phyloP scores from a whole-genome alignment of 2,329 filamentous ascomycete genomes.

The Pleoardoris graminearum region DNA sequence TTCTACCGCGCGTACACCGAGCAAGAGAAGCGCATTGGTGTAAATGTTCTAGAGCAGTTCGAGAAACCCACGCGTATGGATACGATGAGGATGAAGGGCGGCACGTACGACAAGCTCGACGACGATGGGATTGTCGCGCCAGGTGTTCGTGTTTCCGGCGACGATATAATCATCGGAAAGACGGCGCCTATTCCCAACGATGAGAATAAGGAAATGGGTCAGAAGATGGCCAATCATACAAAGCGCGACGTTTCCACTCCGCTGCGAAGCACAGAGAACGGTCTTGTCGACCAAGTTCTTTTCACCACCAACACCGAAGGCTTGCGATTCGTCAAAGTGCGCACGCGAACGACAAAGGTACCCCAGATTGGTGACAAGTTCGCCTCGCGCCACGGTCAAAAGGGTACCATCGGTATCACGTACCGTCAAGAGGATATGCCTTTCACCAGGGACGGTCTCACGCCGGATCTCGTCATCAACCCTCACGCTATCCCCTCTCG shows the following conservation, averaged over 20 bases:
- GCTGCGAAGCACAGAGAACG: conserved; percentile 91
- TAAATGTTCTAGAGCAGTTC: conserved; percentile 90
- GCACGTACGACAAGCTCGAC: conserved; percentile 96
- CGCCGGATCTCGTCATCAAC: conserved; percentile 97
- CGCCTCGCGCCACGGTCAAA: conserved; percentile 97
- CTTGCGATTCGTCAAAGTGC: conserved; percentile 94
- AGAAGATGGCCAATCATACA: conserved; percentile 84
- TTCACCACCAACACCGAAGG: conserved; percentile 94
- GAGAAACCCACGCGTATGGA: conserved; percentile 91
- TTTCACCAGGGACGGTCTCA: conserved; percentile 87
- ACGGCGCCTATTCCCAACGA: conserved; percentile 88
- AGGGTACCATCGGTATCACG: conserved; percentile 98
- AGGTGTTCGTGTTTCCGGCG: conserved; percentile 91
- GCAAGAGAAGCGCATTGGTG: conserved; percentile 92
- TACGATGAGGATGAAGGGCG: conserved; percentile 89
- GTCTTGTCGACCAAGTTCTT: conserved; percentile 91
- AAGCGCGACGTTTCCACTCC: conserved; percentile 97
- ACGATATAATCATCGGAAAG: conserved; percentile 99
- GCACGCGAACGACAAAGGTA: conserved; percentile 95
- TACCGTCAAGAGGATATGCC: conserved; percentile 99
- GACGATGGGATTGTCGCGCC: conserved; percentile 94
- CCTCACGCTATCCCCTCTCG: conserved; percentile 98
- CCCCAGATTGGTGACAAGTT: conserved; percentile 99
- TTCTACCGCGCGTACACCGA: conserved; percentile 99
- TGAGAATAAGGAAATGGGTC: conserved; percentile 86